Conservation (phyloP, 768 basidiomycete species). For the Neoboletus brunneissimus region DNA sequence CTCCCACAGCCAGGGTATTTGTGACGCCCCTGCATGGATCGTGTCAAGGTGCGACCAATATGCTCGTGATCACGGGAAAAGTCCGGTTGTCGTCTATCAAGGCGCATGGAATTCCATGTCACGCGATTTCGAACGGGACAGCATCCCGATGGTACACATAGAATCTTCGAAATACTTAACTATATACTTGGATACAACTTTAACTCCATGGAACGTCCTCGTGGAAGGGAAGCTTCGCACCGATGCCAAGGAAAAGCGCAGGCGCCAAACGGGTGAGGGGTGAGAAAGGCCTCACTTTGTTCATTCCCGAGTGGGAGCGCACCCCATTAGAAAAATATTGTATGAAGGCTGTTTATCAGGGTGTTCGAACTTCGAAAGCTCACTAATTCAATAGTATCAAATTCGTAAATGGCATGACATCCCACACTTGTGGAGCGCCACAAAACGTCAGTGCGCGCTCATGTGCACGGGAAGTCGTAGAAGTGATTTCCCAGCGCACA, state of each 20-base stretch:
- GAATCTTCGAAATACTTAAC: conserved; percentile 4
- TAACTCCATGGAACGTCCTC: conserved; percentile 38
- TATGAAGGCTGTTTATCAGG: no score
- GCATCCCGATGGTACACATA: conserved; percentile 34
- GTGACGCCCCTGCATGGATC: conserved; percentile 47
- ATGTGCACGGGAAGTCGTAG: neutral
- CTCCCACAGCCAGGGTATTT: conserved; percentile 31
- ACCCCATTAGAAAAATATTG: conserved; percentile 26
- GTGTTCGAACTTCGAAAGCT: no score
- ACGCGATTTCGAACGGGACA: conserved; percentile 51
- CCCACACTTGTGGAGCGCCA: no score
- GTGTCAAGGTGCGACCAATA: conserved; percentile 47
- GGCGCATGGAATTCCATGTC: conserved; percentile 43
- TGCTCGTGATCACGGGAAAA: conserved; percentile 46
- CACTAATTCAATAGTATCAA: no score
- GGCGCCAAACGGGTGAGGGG: conserved; percentile 31
- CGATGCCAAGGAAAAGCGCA: conserved; percentile 27
- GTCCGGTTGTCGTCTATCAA: conserved; percentile 53
- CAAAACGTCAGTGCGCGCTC: no score
- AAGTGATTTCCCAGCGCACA: neutral
- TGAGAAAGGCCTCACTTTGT: conserved; percentile 38
- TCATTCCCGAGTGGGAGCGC: conserved; percentile 30
- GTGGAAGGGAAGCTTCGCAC: conserved; percentile 27
- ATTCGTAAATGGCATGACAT: no score
- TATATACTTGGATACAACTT: conserved; percentile 9